A percentile compares a stretch with the other conserved stretches of the same genome.
Conservation (phyloP, 306 rosid genomes). For the Vicia sativa region DNA sequence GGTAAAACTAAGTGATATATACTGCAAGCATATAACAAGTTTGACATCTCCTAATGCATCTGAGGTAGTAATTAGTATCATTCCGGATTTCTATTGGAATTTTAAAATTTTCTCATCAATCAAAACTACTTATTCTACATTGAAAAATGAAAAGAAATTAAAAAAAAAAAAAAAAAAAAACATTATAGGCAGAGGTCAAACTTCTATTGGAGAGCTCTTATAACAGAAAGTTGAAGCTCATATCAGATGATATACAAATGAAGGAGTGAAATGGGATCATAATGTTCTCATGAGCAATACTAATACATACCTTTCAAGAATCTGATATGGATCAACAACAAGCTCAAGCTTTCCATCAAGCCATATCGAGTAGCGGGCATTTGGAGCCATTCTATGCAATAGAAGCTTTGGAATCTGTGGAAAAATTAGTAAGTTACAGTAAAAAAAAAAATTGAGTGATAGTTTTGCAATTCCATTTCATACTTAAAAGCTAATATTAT, state of each 20-base stretch:
- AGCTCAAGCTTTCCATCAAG: conserved; percentile 95
- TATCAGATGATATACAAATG: conserved; percentile 8
- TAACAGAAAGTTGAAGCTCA: not conserved
- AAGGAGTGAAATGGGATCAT: conserved; percentile 16
- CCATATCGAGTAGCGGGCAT: conserved; percentile 91
- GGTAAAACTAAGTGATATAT: conserved; percentile 8
- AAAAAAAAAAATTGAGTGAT: not conserved
- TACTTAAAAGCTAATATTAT: conserved; percentile 28
- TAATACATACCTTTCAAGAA: conserved; percentile 79
- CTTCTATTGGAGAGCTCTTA: not conserved
- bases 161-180: too few relatives aligned
- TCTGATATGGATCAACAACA: conserved; percentile 87
- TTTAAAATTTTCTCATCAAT: conserved; percentile 8
- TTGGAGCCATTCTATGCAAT: conserved; percentile 87
- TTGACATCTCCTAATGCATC: conserved; percentile 3
- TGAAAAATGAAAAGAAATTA: not conserved
- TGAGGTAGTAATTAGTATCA: conserved; percentile 3
- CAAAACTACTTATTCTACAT: conserved; percentile 2
- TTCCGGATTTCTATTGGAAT: not conserved
- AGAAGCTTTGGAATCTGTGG: conserved; percentile 92
- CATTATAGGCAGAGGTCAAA: not conserved
- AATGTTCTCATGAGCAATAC: conserved; percentile 3
- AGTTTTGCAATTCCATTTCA: conserved; percentile 16
- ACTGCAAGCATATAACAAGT: not conserved
- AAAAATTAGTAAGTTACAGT: conserved; percentile 35